Conservation (phyloP, 345 rosid genomes). For the Pelargonium nanum region DNA sequence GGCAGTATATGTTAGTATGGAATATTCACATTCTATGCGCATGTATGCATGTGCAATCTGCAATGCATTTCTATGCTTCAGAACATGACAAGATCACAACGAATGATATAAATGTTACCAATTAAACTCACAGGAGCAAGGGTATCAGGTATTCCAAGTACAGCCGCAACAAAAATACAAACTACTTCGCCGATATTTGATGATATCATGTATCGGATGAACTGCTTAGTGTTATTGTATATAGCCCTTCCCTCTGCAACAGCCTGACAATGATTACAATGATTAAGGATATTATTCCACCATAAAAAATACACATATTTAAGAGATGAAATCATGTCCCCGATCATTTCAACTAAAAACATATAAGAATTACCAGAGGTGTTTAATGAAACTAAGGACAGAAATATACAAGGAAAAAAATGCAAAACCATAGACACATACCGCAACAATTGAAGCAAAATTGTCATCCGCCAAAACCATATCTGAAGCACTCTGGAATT, state of each 20-base stretch:
- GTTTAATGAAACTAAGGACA: background rate
- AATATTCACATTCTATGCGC: background rate
- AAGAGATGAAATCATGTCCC: background rate
- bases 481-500: constrained; percentile 94
- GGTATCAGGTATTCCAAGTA: constrained; percentile 95
- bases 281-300: constrained; percentile 16
- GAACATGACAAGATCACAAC: background rate
- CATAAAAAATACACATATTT: background rate
- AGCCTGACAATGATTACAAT: constrained; percentile 47
- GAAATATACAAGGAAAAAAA: constrained; percentile 6
- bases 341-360: background rate
- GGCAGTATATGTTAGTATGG: background rate
- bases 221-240: constrained; percentile 96
- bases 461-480: constrained; percentile 99
- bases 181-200: constrained; percentile 99
- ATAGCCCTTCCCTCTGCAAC: constrained; percentile 99
- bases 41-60: background rate
- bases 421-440: constrained; percentile 20
- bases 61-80: background rate
- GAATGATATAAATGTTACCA: constrained; percentile 8
- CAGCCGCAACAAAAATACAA: constrained; percentile 98
- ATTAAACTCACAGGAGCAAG: constrained; percentile 86
- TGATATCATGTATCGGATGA: constrained; percentile 98
- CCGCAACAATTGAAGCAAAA: constrained; percentile 96
- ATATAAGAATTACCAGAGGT: background rate